Conservation (phyloP, 2,329 filamentous ascomycete species). For the Fusarium sp. region DNA sequence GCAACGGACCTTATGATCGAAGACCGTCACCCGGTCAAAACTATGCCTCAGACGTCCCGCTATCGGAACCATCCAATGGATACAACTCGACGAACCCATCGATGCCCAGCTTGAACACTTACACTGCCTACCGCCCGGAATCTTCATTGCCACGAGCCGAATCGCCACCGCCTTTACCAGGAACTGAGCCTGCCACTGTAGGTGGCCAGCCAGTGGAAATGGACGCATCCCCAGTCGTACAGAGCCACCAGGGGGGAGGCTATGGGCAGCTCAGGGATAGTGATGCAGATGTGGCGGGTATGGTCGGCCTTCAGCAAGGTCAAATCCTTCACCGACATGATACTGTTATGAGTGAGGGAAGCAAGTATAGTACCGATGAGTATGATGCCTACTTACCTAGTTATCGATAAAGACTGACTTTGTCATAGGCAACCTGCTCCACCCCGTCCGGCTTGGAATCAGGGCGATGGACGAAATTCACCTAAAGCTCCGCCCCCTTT, state of each 20-base stretch:
- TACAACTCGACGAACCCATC: slow-evolving; percentile 50
- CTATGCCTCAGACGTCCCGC: slow-evolving; percentile 56
- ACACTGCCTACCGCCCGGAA: slow-evolving; percentile 60
- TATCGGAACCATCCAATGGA: slow-evolving; percentile 50
- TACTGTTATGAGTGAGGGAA: slow-evolving; percentile 72
- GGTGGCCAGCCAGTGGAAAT: slow-evolving; percentile 81
- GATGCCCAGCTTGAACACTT: slow-evolving; percentile 53
- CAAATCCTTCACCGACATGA: slow-evolving; percentile 56
- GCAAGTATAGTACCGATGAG: slow-evolving; percentile 79
- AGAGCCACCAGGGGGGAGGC: slow-evolving; percentile 58
- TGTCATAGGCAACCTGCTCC: slow-evolving; percentile 63
- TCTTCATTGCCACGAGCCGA: slow-evolving; percentile 68
- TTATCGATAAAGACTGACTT: slow-evolving; percentile 3
- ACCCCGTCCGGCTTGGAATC: slow-evolving; percentile 68
- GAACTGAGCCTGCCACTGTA: slow-evolving; percentile 53
- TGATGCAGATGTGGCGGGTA: slow-evolving; percentile 78
- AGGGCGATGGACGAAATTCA: slow-evolving; percentile 57
- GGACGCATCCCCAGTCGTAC: slow-evolving; percentile 71
- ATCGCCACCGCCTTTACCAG: slow-evolving; percentile 71
- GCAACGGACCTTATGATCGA: slow-evolving; percentile 54
- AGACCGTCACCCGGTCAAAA: slow-evolving; percentile 53
- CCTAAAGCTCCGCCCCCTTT: slow-evolving; percentile 61
- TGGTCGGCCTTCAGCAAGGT: slow-evolving; percentile 77
- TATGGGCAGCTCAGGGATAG: slow-evolving; percentile 68
- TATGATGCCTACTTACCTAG: slow-evolving; percentile 54